Evolutionary conservation across 2,329 filamentous ascomycete genomes (phyloP).

Genomic region (Fusarium ramigenum): DNA sequence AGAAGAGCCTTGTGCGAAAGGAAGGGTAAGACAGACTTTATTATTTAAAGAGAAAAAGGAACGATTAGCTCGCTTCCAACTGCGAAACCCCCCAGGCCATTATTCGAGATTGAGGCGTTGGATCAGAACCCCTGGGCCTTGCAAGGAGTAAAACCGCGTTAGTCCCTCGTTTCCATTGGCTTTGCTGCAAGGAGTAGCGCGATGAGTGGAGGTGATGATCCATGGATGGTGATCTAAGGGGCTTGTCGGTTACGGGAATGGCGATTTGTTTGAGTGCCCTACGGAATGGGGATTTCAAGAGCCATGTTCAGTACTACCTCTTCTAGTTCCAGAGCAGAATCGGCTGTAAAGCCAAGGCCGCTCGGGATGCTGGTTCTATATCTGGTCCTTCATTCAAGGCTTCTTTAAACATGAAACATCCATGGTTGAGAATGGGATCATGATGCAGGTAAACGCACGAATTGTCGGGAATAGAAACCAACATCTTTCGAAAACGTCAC

Average conservation of each 20-base stretch:
- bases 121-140: slow-evolving; percentile 15
- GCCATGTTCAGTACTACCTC: neutral
- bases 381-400: neutral
- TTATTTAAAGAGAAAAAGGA: slow-evolving; percentile 11
- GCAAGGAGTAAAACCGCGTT: slow-evolving; percentile 7
- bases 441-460: neutral
- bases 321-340: neutral
- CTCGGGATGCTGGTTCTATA: too few species aligned
- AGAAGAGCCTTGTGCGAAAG: neutral
- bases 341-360: neutral
- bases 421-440: neutral
- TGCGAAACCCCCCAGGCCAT: slow-evolving; percentile 10
- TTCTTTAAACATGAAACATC: slow-evolving; percentile 13
- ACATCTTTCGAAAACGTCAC: neutral
- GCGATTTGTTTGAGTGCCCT: neutral
- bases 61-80: slow-evolving; percentile 3
- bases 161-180: slow-evolving; percentile 19
- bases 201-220: slow-evolving; percentile 5
- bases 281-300: neutral
- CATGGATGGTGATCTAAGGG: slow-evolving; percentile 18
- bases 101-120: slow-evolving; percentile 4
- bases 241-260: slow-evolving; percentile 19
- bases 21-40: slow-evolving; percentile 13
- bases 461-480: slow-evolving; percentile 9
- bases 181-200: neutral